Evolutionary conservation across 2,329 filamentous ascomycete genomes (phyloP).

Genomic region (Cytospora piceicola): DNA sequence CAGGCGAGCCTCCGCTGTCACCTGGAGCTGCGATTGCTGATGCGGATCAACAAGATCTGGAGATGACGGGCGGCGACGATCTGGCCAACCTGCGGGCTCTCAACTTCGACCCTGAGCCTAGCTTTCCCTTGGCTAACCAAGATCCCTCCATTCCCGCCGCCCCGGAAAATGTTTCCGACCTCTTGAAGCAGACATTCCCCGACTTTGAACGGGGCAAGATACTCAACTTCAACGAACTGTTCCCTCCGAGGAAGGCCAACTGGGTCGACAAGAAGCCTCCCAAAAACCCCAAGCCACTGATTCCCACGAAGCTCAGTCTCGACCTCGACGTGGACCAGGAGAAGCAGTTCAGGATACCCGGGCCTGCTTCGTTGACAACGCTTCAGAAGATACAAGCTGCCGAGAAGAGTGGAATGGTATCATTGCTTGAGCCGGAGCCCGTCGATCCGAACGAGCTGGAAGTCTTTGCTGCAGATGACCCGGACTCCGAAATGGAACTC

Average conservation of each 20-base stretch:
- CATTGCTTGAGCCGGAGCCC: slow-evolving; percentile 45
- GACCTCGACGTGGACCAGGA: slow-evolving; percentile 87
- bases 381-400: slow-evolving; percentile 60
- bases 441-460: slow-evolving; percentile 50
- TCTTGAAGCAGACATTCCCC: slow-evolving; percentile 80
- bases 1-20: slow-evolving; percentile 48
- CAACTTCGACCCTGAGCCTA: slow-evolving; percentile 50
- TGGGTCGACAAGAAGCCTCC: slow-evolving; percentile 78
- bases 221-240: slow-evolving; percentile 78
- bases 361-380: slow-evolving; percentile 56
- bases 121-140: slow-evolving; percentile 55
- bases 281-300: slow-evolving; percentile 79
- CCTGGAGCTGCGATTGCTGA: slow-evolving; percentile 47
- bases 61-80: slow-evolving; percentile 41
- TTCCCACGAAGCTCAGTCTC: slow-evolving; percentile 85
- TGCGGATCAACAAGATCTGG: slow-evolving; percentile 37
- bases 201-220: slow-evolving; percentile 75
- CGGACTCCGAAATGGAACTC: slow-evolving; percentile 63
- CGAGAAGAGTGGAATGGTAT: slow-evolving; percentile 53
- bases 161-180: slow-evolving; percentile 73
- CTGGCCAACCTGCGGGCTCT: slow-evolving; percentile 44
- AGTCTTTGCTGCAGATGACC: slow-evolving; percentile 45
- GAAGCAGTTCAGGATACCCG: slow-evolving; percentile 78
- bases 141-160: slow-evolving; percentile 68
- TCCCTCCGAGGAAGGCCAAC: slow-evolving; percentile 78